These are phyloP conservation scores for Colletotrichum zoysiae DNA, from an alignment of 2,329 filamentous ascomycete species.

Conservation along the genomic window DNA sequence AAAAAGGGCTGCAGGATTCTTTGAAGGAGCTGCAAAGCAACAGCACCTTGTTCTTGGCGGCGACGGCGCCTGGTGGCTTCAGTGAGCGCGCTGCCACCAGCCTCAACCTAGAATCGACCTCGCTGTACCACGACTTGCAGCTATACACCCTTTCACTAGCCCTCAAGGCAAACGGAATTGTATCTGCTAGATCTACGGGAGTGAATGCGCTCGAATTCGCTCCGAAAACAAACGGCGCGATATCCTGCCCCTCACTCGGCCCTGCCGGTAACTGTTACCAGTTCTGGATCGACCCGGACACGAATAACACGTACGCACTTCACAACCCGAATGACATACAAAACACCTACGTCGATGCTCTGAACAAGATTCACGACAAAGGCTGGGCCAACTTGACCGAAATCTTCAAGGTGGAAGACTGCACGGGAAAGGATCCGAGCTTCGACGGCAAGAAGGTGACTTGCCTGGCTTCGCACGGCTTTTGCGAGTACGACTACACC, in stretches of 20 bases:
- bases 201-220: slow-evolving; percentile 44
- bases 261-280: slow-evolving; percentile 42
- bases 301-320: slow-evolving; percentile 44
- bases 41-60: slow-evolving; percentile 43
- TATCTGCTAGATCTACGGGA: slow-evolving; percentile 43
- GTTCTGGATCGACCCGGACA: slow-evolving; percentile 44
- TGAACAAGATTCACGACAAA: slow-evolving; percentile 43
- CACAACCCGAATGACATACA: slow-evolving; percentile 45
- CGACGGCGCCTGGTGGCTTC: slow-evolving; percentile 44
- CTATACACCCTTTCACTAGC: slow-evolving; percentile 44
- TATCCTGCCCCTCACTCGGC: slow-evolving; percentile 36
- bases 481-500: slow-evolving; percentile 45
- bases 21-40: slow-evolving; percentile 44
- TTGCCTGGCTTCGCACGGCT: slow-evolving; percentile 45
- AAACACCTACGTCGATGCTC: slow-evolving; percentile 44
- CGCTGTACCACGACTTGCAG: slow-evolving; percentile 45
- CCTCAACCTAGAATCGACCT: slow-evolving; percentile 44
- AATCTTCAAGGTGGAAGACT: slow-evolving; percentile 46
- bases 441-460: slow-evolving; percentile 44
- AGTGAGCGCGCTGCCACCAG: slow-evolving; percentile 46
- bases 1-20: slow-evolving; percentile 41
- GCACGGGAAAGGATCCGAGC: slow-evolving; percentile 42
- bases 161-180: slow-evolving; percentile 45
- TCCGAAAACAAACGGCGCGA: slow-evolving; percentile 30
- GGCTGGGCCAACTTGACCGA: slow-evolving; percentile 46